Base-by-base conservation (phyloP, 2,329 filamentous ascomycete genomes). In the Clonostachys rhizophaga region DNA sequence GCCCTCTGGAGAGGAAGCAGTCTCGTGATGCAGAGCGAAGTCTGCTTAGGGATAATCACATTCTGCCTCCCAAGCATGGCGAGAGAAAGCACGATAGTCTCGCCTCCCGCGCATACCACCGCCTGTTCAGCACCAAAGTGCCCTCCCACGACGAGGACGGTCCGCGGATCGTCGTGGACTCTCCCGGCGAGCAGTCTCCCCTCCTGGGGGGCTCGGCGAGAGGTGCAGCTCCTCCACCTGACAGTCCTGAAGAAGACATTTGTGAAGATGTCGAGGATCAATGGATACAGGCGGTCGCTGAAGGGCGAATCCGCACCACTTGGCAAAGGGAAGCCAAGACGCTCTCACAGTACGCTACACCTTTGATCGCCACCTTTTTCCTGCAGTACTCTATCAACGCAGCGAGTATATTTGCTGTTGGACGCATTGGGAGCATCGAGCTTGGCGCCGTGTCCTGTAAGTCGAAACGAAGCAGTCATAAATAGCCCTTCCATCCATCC, bases 281-380 rank as follows among this genome's bases (percentile, higher is more conserved):
- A 60, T 95, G 90, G 90, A 86, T 92, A 52, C 87, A 91, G 51
- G 92, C 91, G 0, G 87, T 96, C 11, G 78, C 82, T 1, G 80
- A 86, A 0, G 90, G 91, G 11, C 79, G 83, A 59, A 91, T 97
- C 54, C 84, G 86, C 46, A 96, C 91, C 5, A 95, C 90, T 6
- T 97, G 91, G 91, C 85, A 87, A 65, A 83, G 91, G 52, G 92
- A 97, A 72, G 76, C 87, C 40, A 91, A 91, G 69, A 91, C 91
- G 2, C 76, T 97, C 39, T 70, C 78, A 33, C 75, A 78, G 52
- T 91, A 91, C 61, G 85, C 87, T 3, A 72, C 76, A 33, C 87
- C 87, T 1, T 69, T 92, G 44, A 80, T 90, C 40, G 50, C 58
- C 40, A 91, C 88, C 0, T 92, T 91, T 58, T 53, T 91, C 45